Percentiles rank a stretch among this genome's conserved stretches.
phyloP scores from a whole-genome alignment of 805 yeast species.

The Danielozyma ontarioensis region DNA sequence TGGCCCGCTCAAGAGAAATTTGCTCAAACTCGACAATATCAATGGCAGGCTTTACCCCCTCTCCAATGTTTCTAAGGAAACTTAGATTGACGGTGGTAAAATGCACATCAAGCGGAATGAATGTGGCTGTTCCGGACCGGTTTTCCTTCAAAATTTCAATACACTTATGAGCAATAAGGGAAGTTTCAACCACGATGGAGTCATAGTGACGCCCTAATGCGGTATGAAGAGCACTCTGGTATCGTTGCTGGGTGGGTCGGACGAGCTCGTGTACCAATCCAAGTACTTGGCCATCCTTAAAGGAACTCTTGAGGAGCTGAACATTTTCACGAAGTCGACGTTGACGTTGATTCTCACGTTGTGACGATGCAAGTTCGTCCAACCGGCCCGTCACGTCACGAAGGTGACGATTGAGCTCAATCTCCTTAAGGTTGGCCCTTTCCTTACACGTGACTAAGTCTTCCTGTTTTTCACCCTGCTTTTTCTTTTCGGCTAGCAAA shows the following conservation, averaged over 20 bases:
- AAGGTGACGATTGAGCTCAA: conserved; percentile 58
- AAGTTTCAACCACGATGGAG: conserved; percentile 75
- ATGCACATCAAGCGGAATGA: conserved; percentile 83
- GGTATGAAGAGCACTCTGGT: conserved; percentile 68
- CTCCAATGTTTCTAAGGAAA: conserved; percentile 48
- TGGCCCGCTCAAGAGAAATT: conserved; percentile 63
- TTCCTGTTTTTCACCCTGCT: conserved; percentile 20
- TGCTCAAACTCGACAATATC: conserved; percentile 72
- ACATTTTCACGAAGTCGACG: conserved; percentile 69
- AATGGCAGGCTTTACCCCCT: conserved; percentile 57
- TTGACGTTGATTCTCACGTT: conserved; percentile 71
- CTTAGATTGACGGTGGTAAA: conserved; percentile 47
- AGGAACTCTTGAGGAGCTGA: conserved; percentile 58
- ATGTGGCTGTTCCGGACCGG: conserved; percentile 77
- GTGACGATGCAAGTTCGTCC: conserved; percentile 69
- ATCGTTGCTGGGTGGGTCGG: conserved; percentile 67
- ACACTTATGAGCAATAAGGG: conserved; percentile 66
- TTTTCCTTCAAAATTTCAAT: conserved; percentile 79
- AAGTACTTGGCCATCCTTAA: conserved; percentile 69
- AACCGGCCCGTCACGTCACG: conserved; percentile 55
- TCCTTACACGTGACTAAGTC: conserved; percentile 31
- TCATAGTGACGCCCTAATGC: conserved; percentile 76
- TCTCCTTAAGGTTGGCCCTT: conserved; percentile 41
- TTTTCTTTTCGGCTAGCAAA: conserved; percentile 21
- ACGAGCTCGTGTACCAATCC: conserved; percentile 80